Percentiles rank a stretch among this genome's conserved stretches.
These are phyloP conservation scores for Suillus cothurnatus DNA, from an alignment of 768 basidiomycete genomes.

Conservation along the genomic window DNA sequence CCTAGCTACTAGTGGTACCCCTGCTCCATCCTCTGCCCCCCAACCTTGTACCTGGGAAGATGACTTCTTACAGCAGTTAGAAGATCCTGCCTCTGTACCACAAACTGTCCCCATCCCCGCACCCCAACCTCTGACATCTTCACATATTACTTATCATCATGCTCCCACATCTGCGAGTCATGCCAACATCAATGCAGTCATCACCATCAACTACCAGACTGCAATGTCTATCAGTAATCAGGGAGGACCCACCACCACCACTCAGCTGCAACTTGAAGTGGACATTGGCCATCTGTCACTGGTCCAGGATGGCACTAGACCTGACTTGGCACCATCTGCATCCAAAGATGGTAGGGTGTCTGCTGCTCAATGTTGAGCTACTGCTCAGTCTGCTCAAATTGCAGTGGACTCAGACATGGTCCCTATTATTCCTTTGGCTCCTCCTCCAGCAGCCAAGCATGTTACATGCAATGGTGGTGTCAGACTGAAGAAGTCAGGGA, in stretches of 20 bases:
- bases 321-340: background rate
- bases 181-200: background rate
- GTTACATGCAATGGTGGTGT: background rate
- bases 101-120: background rate
- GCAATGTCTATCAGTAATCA: background rate
- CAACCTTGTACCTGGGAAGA: constrained; percentile 3
- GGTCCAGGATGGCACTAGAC: background rate
- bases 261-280: background rate
- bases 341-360: background rate
- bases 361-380: background rate
- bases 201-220: background rate
- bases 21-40: background rate
- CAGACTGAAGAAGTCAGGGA: background rate
- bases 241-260: background rate
- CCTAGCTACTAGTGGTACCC: background rate
- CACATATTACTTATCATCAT: background rate
- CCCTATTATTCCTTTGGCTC: background rate
- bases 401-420: background rate
- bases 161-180: background rate
- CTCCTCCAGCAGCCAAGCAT: background rate
- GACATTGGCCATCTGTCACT: background rate
- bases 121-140: background rate
- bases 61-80: background rate
- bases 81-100: background rate
- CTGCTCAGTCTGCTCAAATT: background rate